A percentile compares a stretch with the other conserved stretches of the same genome.
phyloP scores from a whole-genome alignment of 345 rosid species.

The Citrus unshiu region DNA sequence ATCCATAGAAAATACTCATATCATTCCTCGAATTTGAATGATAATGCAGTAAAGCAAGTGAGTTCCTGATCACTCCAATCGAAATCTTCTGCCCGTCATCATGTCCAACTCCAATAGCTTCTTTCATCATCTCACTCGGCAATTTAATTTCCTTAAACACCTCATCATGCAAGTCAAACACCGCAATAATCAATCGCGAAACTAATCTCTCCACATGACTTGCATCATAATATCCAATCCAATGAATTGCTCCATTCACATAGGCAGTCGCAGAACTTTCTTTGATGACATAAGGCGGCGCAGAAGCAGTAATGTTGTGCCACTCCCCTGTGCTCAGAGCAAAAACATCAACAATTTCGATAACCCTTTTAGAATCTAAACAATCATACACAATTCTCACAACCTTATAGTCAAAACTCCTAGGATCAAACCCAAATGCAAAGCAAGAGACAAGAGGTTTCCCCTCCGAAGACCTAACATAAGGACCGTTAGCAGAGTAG shows the following conservation, averaged over 20 bases:
- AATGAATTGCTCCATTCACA: slow-evolving; percentile 30
- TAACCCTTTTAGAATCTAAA: neutral
- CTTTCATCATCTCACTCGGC: slow-evolving; percentile 7
- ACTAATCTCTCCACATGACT: neutral
- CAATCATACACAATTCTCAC: slow-evolving; percentile 22
- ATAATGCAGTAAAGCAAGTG: slow-evolving; percentile 23
- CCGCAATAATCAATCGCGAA: slow-evolving; percentile 7
- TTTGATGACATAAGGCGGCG: slow-evolving; percentile 11
- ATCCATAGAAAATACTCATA: slow-evolving; percentile 3
- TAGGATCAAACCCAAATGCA: slow-evolving; percentile 20
- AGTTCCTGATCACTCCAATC: neutral
- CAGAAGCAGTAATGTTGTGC: slow-evolving; percentile 14
- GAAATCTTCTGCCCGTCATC: slow-evolving; percentile 12
- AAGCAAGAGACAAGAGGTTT: neutral
- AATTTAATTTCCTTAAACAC: slow-evolving; percentile 22
- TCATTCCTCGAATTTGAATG: neutral
- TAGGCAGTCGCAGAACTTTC: slow-evolving; percentile 22
- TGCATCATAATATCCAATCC: slow-evolving; percentile 28
- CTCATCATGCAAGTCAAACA: slow-evolving; percentile 22
- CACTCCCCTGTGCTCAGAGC: slow-evolving; percentile 20
- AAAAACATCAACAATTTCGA: slow-evolving; percentile 26
- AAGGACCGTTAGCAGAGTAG: neutral
- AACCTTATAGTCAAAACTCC: slow-evolving; percentile 24
- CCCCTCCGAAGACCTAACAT: neutral
- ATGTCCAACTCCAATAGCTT: neutral